A percentile compares a stretch with the other conserved stretches of the same genome.
phyloP scores from a whole-genome alignment of 129 eudicot species.

The Saussurea involucrata region DNA sequence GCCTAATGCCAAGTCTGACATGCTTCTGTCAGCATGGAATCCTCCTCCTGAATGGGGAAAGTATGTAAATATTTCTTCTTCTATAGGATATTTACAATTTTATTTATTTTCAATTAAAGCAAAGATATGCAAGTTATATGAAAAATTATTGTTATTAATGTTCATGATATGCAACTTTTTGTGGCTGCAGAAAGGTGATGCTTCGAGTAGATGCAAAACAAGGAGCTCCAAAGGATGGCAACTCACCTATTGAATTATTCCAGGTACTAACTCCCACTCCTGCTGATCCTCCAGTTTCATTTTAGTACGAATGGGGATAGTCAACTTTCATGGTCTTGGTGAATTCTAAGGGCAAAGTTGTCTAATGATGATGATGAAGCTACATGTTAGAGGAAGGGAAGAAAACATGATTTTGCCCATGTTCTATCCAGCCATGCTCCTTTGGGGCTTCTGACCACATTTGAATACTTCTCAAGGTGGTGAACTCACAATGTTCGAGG shows the following conservation, averaged over 20 bases:
- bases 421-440: not conserved
- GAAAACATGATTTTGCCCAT: not conserved
- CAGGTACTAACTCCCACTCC: constrained; percentile 47
- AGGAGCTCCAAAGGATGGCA: constrained; percentile 96
- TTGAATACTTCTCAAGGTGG: not conserved
- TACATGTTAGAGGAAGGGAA: not conserved
- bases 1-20: constrained; percentile 91
- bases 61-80: constrained; percentile 41
- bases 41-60: constrained; percentile 99
- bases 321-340: not conserved
- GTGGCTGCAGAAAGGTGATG: constrained; percentile 82
- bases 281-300: not conserved
- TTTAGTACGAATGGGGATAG: not conserved
- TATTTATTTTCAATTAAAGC: not conserved
- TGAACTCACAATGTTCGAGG: not conserved
- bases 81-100: not conserved
- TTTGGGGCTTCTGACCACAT: not conserved
- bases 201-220: constrained; percentile 96
- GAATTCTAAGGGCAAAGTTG: constrained; percentile 7
- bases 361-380: not conserved
- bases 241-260: constrained; percentile 83
- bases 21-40: constrained; percentile 96
- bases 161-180: constrained; percentile 1
- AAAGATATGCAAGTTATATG: not conserved
- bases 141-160: not conserved